A percentile compares a stretch with the other conserved stretches of the same genome.
Conservation (phyloP, 2,329 filamentous ascomycete species). For the Fusarium tanahbumbuense region DNA sequence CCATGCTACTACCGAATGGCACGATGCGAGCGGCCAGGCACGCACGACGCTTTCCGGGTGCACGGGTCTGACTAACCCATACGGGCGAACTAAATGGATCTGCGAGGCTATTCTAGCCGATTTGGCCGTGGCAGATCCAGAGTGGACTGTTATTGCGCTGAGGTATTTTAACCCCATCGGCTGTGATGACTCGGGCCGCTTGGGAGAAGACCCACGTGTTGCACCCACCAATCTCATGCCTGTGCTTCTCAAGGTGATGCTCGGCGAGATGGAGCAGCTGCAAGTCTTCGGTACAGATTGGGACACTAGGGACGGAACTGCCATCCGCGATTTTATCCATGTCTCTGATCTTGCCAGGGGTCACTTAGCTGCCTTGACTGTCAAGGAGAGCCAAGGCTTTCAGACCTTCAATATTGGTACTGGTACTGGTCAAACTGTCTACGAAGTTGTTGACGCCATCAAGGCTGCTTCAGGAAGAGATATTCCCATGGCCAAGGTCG, state of each 20-base stretch:
- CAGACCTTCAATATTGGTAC: conserved; percentile 60
- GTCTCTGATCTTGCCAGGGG: conserved; percentile 73
- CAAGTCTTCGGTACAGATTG: conserved; percentile 71
- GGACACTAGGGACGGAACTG: conserved; percentile 73
- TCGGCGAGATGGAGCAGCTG: conserved; percentile 58
- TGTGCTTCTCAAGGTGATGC: conserved; percentile 57
- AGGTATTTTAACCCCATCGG: conserved; percentile 77
- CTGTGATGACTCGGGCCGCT: conserved; percentile 71
- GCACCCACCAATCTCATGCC: conserved; percentile 14
- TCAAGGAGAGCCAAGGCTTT: conserved; percentile 49
- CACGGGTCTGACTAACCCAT: conserved; percentile 51
- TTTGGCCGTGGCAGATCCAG: conserved; percentile 67
- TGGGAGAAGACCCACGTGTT: conserved; percentile 69
- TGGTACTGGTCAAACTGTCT: conserved; percentile 50
- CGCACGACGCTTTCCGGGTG: background rate
- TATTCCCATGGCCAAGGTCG: background rate
- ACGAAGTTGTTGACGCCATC: conserved; percentile 10
- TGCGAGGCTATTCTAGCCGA: conserved; percentile 74
- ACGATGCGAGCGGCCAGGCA: background rate
- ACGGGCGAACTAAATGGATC: conserved; percentile 75
- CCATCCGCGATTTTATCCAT: conserved; percentile 75
- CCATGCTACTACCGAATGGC: conserved; percentile 61
- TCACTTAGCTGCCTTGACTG: conserved; percentile 68
- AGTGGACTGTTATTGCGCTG: conserved; percentile 71
- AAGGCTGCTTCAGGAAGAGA: background rate